Base-by-base conservation (phyloP, 2,329 filamentous ascomycete genomes). In the Cytospora schulzeri region DNA sequence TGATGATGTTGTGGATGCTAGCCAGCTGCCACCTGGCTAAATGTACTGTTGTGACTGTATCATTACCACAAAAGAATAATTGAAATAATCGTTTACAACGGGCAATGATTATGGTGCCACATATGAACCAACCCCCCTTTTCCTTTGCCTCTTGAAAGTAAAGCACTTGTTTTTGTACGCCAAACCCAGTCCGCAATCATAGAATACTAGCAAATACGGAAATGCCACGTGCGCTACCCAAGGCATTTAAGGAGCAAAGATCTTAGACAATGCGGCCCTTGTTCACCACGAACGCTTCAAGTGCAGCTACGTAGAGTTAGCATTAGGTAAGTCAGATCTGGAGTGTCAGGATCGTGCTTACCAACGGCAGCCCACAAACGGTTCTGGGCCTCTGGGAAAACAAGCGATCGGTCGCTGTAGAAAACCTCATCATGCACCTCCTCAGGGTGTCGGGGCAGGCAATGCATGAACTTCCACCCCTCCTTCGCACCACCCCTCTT, bases 401-500 rank as follows among this genome's bases (percentile, higher is more conserved):
- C 95, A 29, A 99, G 80, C 48, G 91, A 96, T 72, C 90, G 85
- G 0, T 86, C 83, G 56, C 91, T 88, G 77, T 98, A 97, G 74
- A 99, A 98, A 1, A 99, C 93, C 73, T 95, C 93, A 73, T 99
- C 94, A 64, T 85, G 88, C 38, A 99, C 95, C 79, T 99, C 95
- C 76, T 99, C 94, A 0, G 86, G 86, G 74, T 99, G 93, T 68
- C 95, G 86, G 17, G 95, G 95, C 65, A 99, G 79, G 76, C 95
- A 99, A 81, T 99, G 95, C 95, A 99, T 97, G 76, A 99, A 99
- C 77, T 92, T 93, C 95, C 95, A 99, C 68, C 85, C 85, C 17
- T 90, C 83, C 76, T 95, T 96, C 51, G 95, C 95, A 24, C 92
- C 93, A 52, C 93, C 93, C 57, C 88, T 84, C 77, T 89, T 85